Evolutionary conservation across 1,284 basidiomycete genomes (phyloP), one percentile per base, ranked within the genome.

Genomic region (Malassezia obtusa): DNA sequence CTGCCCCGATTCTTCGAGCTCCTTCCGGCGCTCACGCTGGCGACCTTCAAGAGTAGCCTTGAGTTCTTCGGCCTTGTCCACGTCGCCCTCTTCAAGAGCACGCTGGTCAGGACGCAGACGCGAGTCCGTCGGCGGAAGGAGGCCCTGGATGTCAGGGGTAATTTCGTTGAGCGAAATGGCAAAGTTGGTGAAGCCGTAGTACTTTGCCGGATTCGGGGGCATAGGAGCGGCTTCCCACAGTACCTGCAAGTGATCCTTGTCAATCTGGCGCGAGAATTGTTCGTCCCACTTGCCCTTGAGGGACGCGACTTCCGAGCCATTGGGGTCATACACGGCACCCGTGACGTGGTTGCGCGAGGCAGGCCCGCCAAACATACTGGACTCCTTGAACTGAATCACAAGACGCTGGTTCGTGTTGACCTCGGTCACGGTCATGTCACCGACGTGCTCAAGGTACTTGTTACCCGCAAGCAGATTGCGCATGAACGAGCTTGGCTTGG

Each of bases 51-150:
- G 76, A 28, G 80, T 77, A 25, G 77, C 73, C 76, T 94, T 94
- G 65, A 86, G 79, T 45, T 75, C 74, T 66, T 94, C 89, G 1
- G 89, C 89, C 41, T 77, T 66, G 54, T 88, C 84, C 2, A 86
- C 72, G 41, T 86, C 76, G 11, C 89, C 89, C 59, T 86, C 81
- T 73, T 94, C 90, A 39, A 91, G 78, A 4, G 87, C 86, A 26
- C 85, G 78, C 49, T 92, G 86, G 75, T 94, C 89, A 1, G 89
- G 86, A 31, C 89, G 80, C 54, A 82, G 78, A 28, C 90, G 81
- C 8, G 89, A 89, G 71, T 94, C 90, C 0, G 89, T 90, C 0
- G 83, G 81, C 1, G 89, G 85, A 6, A 92, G 40, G 57, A 80
- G 80, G 4, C 78, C 81, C 52, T 81, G 77, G 17, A 89, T 74